Conservation (phyloP, 2,329 filamentous ascomycete genomes). For the Pseudopyrenochaeta lycopersici region DNA sequence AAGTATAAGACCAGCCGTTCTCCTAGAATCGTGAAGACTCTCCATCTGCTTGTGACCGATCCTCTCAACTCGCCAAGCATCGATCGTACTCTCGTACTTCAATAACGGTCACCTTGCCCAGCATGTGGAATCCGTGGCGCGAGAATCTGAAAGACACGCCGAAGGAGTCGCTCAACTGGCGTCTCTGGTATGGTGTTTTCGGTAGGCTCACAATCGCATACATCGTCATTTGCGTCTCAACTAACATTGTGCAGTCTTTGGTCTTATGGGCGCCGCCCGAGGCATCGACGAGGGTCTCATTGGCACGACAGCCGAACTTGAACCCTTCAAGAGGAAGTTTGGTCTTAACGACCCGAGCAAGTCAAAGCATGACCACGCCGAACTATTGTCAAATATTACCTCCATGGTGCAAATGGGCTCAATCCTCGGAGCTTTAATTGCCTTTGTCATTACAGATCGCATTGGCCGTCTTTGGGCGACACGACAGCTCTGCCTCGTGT, state of each 20-base stretch:
- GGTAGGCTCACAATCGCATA: conserved; percentile 27
- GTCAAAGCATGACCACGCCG: conserved; percentile 40
- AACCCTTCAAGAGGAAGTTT: conserved; percentile 48
- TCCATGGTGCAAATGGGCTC: conserved; percentile 84
- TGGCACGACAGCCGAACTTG: conserved; percentile 65
- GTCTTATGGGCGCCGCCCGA: conserved; percentile 77
- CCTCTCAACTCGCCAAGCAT: background rate
- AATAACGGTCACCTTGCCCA: conserved; percentile 17
- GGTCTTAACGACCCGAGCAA: conserved; percentile 44
- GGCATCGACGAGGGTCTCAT: conserved; percentile 85
- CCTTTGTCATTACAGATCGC: conserved; percentile 59
- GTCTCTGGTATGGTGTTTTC: conserved; percentile 78
- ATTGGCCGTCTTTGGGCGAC: conserved; percentile 56
- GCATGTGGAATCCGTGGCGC: conserved; percentile 48
- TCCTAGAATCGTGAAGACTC: background rate
- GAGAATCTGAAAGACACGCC: conserved; percentile 70
- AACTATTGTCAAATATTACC: conserved; percentile 70
- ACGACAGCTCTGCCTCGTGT: conserved; percentile 52
- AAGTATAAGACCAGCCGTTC: conserved; percentile 4
- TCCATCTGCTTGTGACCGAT: background rate
- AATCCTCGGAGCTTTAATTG: conserved; percentile 73
- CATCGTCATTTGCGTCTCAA: too few species aligned
- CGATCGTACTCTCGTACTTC: background rate
- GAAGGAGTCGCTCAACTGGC: conserved; percentile 77
- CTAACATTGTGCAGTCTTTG: conserved; percentile 59